Evolutionary conservation across 257 asterid genomes (phyloP).

Genomic region (Eustoma russellianum): DNA sequence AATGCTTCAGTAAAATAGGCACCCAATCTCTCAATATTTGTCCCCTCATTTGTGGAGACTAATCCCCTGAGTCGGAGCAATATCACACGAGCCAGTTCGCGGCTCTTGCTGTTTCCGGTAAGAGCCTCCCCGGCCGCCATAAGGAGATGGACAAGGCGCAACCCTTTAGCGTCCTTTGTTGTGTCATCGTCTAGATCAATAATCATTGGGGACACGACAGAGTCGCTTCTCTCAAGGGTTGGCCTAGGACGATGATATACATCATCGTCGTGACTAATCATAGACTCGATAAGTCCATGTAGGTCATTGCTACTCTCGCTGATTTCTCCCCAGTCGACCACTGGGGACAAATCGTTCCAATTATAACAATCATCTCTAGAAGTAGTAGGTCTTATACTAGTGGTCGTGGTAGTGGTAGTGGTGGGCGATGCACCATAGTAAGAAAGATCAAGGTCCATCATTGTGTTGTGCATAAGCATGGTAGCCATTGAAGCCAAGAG

Average conservation of each 20-base stretch:
- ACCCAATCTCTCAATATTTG: conserved; percentile 64
- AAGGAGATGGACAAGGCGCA: conserved; percentile 66
- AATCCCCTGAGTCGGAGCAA: conserved; percentile 92
- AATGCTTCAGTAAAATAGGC: conserved; percentile 67
- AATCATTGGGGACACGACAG: conserved; percentile 25
- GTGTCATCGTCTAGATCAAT: conserved; percentile 18
- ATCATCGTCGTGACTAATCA: conserved; percentile 39
- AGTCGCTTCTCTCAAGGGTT: conserved; percentile 22
- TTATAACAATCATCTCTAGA: no score
- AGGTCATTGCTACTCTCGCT: conserved; percentile 38
- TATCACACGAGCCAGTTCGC: conserved; percentile 74
- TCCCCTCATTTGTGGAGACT: conserved; percentile 49
- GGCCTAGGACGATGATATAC: conserved; percentile 9
- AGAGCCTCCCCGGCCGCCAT: conserved; percentile 85
- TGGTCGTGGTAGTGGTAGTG: conserved; percentile 21
- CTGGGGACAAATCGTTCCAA: no score
- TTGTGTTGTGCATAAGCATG: conserved; percentile 26
- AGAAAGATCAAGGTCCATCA: conserved; percentile 38
- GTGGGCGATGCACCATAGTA: conserved; percentile 26
- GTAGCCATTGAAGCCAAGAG: not conserved
- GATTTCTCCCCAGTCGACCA: no score
- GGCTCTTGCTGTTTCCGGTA: conserved; percentile 41
- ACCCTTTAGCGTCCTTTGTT: conserved; percentile 44
- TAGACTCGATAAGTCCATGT: conserved; percentile 44
- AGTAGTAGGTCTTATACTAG: no score